Base-by-base conservation (phyloP, 169 alveolate genomes). In the Cryptosporidium viatorum region DNA sequence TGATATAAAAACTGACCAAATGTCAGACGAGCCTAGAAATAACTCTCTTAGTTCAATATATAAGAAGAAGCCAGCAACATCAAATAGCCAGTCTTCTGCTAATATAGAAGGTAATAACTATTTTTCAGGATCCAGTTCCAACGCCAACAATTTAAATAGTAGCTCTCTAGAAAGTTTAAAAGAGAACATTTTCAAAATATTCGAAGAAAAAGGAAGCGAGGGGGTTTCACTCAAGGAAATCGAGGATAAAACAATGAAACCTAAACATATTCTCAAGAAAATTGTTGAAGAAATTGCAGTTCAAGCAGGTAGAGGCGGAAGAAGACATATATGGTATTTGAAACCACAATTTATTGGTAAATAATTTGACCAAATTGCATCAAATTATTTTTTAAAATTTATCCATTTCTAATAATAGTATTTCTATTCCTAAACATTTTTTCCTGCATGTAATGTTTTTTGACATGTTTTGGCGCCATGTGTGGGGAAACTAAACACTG, bases 301-400 rank as follows among this genome's bases (percentile, higher is more conserved):
- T 2, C 89, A 80, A 29, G 65, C 89, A 59, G 89, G 80, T 43
- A 80, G 89, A 48, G 89, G 89, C 39, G 89, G 89, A 23, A 80
- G 89, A 41, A 41, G 89, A 16, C 80, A 80, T 62, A 80, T 80
- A 31, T 80, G 89, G 89, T 29, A 60, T 26, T 48, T 80, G 23
- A 80, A 62, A 18, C 75, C 89, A 6, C 89, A 80, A 41, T 80
- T 59, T 26, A 60, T 52, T 14, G 41, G 69, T 31, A 80, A 80
- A 80, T 80, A 65, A 37, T 70, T 55, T 16, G 37, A 26, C 1
- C 16, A 23, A 41, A 23, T 39, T 35, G 5, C 18, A 2, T 39
- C 23, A 1, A 1, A 23, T 67, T 35, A 5, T 26, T 35, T 18
- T 12, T 39, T 16, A 12, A 14, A 31, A 69, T 68, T 26, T n/a